Evolutionary conservation across 805 yeast genomes (phyloP).

Genomic region (Kluyveromyces starmeri): DNA sequence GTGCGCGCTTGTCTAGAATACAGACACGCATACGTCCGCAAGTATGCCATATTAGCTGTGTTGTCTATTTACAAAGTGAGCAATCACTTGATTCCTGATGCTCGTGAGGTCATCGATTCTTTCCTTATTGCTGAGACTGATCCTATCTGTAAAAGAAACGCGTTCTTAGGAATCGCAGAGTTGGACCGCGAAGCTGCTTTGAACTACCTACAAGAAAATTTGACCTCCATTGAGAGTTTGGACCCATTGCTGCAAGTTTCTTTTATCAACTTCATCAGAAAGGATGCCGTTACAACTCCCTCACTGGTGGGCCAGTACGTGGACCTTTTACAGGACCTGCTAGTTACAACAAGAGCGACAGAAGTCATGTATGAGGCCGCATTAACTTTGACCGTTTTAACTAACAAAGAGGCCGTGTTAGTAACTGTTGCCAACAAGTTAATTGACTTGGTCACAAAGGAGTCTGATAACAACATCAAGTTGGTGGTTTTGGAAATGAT

Average conservation of each 20-base stretch:
- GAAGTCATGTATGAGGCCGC: slow-evolving; percentile 87
- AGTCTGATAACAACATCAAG: slow-evolving; percentile 92
- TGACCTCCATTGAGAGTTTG: slow-evolving; percentile 47
- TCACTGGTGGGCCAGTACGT: slow-evolving; percentile 64
- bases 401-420: slow-evolving; percentile 57
- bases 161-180: slow-evolving; percentile 77
- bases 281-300: slow-evolving; percentile 59
- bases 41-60: slow-evolving; percentile 91
- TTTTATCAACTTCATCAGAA: slow-evolving; percentile 83
- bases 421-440: slow-evolving; percentile 76
- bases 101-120: slow-evolving; percentile 70
- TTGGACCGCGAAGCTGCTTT: slow-evolving; percentile 81
- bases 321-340: slow-evolving; percentile 58
- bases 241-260: slow-evolving; percentile 85
- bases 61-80: slow-evolving; percentile 73
- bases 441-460: slow-evolving; percentile 81
- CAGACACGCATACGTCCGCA: slow-evolving; percentile 96
- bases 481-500: slow-evolving; percentile 85
- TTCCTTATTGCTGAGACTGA: slow-evolving; percentile 80
- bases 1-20: slow-evolving; percentile 87
- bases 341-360: slow-evolving; percentile 52
- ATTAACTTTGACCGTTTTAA: slow-evolving; percentile 56
- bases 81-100: slow-evolving; percentile 87
- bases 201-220: slow-evolving; percentile 66
- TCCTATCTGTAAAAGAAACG: slow-evolving; percentile 91